A percentile compares a stretch with the other conserved stretches of the same genome.
These are phyloP conservation scores for Xylaria sp. DNA, from an alignment of 2,329 filamentous ascomycete species.

Conservation along the genomic window DNA sequence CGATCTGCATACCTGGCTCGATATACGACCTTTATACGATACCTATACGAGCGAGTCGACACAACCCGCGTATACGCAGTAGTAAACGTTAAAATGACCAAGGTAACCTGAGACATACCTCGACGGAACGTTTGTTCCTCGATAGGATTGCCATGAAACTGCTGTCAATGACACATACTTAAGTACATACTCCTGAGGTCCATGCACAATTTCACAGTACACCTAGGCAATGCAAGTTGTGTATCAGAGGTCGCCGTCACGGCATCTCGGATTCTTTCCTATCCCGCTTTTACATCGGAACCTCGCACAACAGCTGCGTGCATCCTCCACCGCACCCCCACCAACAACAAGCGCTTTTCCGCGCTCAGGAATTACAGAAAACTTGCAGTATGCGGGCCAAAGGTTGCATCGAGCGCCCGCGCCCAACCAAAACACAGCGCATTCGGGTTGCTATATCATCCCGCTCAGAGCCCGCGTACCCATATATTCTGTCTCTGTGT, in stretches of 20 bases:
- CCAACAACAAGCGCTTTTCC: background rate
- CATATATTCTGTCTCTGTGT: background rate
- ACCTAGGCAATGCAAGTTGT: conserved; percentile 1
- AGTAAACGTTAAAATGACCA: too few species aligned
- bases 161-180: background rate
- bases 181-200: background rate
- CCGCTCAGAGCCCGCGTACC: background rate
- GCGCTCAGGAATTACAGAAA: conserved; percentile 2
- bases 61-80: too few species aligned
- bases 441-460: conserved; percentile 1
- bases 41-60: background rate
- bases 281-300: background rate
- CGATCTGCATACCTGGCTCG: too few species aligned
- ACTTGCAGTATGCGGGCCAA: background rate
- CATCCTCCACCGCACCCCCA: background rate
- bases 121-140: too few species aligned
- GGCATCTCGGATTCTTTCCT: conserved; percentile 18
- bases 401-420: background rate
- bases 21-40: conserved; percentile 1
- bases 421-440: background rate
- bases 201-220: conserved; percentile 12
- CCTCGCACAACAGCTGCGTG: too few species aligned
- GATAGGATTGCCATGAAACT: background rate
- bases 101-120: too few species aligned
- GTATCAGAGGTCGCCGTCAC: background rate